phyloP scores from a whole-genome alignment of 495 filamentous ascomycete genomes.

The Lasiosphaeriaceae sp. region DNA sequence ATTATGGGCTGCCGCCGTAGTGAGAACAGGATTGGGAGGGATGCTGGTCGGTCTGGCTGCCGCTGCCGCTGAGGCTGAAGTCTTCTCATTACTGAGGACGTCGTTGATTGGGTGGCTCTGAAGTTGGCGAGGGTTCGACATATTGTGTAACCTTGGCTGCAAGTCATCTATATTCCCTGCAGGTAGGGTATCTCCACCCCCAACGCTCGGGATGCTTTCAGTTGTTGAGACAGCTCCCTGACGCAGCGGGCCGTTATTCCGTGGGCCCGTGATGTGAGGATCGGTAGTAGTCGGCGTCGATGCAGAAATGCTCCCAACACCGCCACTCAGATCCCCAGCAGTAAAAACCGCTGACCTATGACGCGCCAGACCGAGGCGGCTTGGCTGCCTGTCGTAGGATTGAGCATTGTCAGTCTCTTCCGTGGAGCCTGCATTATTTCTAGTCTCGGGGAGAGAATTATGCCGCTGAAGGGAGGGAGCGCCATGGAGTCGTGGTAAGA shows the following conservation, averaged over 20 bases:
- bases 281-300: neutral
- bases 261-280: neutral
- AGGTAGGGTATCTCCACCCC: neutral
- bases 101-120: conserved; percentile 1
- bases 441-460: neutral
- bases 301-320: neutral
- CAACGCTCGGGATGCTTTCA: neutral
- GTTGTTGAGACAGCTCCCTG: neutral
- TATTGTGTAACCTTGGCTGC: conserved; percentile 8
- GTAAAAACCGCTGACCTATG: neutral
- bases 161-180: neutral
- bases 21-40: neutral
- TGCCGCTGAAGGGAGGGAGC: neutral
- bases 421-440: neutral
- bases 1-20: neutral
- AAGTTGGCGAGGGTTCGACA: neutral
- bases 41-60: neutral
- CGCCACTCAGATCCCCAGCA: neutral
- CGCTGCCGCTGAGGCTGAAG: neutral
- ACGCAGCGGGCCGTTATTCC: neutral
- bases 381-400: neutral
- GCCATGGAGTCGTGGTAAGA: neutral
- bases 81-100: neutral
- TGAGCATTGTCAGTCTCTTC: neutral
- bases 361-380: neutral